Percentiles rank a stretch among this genome's conserved stretches.
Evolutionary conservation across 2,329 filamentous ascomycete species (phyloP).

Genomic region (Pseudogymnoascus sp.): DNA sequence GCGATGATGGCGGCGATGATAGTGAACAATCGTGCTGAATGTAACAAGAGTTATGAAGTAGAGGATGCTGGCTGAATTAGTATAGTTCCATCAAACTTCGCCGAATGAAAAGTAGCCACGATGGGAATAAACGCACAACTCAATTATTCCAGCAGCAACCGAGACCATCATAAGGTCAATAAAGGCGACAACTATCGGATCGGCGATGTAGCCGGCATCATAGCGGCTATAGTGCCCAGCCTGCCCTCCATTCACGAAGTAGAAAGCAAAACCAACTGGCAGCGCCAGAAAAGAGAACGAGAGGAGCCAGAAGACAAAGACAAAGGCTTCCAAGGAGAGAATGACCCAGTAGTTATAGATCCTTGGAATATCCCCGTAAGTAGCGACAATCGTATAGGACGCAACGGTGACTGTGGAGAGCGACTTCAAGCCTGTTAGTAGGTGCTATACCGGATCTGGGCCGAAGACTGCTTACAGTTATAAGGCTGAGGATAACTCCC

Average conservation of each 20-base stretch:
- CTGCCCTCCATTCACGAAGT: background rate
- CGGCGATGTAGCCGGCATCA: background rate
- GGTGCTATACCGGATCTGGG: background rate
- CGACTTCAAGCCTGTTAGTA: background rate
- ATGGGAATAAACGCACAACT: background rate
- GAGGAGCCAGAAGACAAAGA: background rate
- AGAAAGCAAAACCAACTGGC: background rate
- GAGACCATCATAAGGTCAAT: conserved; percentile 1
- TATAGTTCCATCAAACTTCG: background rate
- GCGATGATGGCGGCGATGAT: background rate
- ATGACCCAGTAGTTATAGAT: background rate
- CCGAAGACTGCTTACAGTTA: background rate
- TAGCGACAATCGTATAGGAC: background rate
- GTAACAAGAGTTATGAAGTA: conserved; percentile 2
- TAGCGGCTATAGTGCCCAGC: background rate
- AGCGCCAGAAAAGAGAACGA: background rate
- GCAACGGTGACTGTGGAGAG: background rate
- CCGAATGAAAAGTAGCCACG: background rate
- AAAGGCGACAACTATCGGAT: background rate
- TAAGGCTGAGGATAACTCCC: background rate
- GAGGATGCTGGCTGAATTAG: background rate
- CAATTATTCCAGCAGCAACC: background rate
- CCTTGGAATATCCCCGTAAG: background rate
- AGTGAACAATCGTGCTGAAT: background rate
- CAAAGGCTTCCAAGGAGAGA: background rate